Conservation (phyloP, 1,284 basidiomycete species). For the Athelia psychrophila region DNA sequence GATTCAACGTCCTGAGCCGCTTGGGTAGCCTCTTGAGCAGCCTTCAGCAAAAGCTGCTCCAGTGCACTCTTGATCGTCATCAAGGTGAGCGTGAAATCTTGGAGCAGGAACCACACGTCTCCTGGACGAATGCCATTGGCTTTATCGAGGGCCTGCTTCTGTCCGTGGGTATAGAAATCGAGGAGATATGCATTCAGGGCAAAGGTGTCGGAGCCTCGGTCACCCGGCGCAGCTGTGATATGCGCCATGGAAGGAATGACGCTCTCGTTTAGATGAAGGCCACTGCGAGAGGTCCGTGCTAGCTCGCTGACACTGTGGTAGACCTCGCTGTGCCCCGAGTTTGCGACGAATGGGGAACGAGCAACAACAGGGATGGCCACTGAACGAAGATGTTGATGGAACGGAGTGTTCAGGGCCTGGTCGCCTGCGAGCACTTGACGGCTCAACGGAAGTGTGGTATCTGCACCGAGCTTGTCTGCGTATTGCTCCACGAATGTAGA, state of each 20-base stretch:
- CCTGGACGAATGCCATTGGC: slow-evolving; percentile 58
- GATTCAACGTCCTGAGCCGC: slow-evolving; percentile 16
- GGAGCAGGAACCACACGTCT: slow-evolving; percentile 60
- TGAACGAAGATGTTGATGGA: slow-evolving; percentile 31
- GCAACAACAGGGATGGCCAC: slow-evolving; percentile 35
- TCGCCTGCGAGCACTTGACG: slow-evolving; percentile 19
- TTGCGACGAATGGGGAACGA: slow-evolving; percentile 60
- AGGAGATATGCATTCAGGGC: slow-evolving; percentile 61
- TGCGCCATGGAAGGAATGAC: slow-evolving; percentile 53
- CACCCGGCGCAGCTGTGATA: slow-evolving; percentile 26
- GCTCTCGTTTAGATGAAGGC: slow-evolving; percentile 53
- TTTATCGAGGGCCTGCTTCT: slow-evolving; percentile 39
- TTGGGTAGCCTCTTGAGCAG: slow-evolving; percentile 22
- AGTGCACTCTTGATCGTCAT: slow-evolving; percentile 42
- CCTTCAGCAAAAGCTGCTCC: slow-evolving; percentile 40
- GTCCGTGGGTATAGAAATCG: slow-evolving; percentile 68
- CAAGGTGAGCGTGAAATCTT: slow-evolving; percentile 54
- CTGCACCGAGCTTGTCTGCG: slow-evolving; percentile 32
- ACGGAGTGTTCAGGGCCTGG: slow-evolving; percentile 13
- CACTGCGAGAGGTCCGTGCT: slow-evolving; percentile 44
- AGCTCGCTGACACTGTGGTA: slow-evolving; percentile 52
- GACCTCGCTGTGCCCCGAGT: slow-evolving; percentile 56
- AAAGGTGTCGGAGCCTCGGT: slow-evolving; percentile 20
- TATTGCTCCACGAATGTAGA: slow-evolving; percentile 42
- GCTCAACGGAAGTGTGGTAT: slow-evolving; percentile 48